Conservation (phyloP, 441 rosid species). For the Metrosideros polymorpha region DNA sequence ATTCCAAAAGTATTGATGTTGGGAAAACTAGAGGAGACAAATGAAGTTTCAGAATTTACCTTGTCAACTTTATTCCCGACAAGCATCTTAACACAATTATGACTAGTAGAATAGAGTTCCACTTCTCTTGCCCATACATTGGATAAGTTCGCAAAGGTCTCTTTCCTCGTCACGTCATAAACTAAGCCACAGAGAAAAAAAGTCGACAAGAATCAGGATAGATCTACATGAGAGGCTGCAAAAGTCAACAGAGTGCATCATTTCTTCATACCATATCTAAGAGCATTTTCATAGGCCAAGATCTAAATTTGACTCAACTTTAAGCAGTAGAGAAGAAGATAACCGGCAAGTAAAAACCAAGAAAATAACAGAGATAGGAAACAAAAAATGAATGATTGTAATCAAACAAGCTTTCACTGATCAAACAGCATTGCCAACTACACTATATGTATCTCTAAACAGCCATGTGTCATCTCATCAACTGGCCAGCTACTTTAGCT, state of each 20-base stretch:
- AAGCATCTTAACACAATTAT: constrained; percentile 59
- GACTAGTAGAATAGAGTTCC: constrained; percentile 60
- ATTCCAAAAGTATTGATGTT: not conserved
- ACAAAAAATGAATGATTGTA: not conserved
- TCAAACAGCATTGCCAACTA: not conserved
- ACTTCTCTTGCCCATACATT: constrained; percentile 75
- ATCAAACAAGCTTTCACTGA: not conserved
- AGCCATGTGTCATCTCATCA: not conserved
- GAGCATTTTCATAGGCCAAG: not conserved
- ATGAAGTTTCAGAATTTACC: constrained; percentile 25
- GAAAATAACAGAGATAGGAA: not conserved
- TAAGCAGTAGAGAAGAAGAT: not conserved
- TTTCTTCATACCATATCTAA: not conserved
- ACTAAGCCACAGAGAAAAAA: constrained; percentile 16
- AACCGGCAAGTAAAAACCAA: not conserved
- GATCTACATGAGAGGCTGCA: not conserved
- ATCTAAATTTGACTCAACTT: not conserved
- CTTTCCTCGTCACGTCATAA: constrained; percentile 66
- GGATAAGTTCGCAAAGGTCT: constrained; percentile 49
- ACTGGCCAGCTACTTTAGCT: not conserved
- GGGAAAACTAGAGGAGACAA: not conserved
- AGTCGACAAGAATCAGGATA: not conserved
- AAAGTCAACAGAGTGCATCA: not conserved
- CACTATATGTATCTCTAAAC: not conserved
- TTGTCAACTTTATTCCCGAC: constrained; percentile 73